Base-by-base conservation (phyloP, 1,139 yeast genomes). In the Sporopachydermia cereana region DNA sequence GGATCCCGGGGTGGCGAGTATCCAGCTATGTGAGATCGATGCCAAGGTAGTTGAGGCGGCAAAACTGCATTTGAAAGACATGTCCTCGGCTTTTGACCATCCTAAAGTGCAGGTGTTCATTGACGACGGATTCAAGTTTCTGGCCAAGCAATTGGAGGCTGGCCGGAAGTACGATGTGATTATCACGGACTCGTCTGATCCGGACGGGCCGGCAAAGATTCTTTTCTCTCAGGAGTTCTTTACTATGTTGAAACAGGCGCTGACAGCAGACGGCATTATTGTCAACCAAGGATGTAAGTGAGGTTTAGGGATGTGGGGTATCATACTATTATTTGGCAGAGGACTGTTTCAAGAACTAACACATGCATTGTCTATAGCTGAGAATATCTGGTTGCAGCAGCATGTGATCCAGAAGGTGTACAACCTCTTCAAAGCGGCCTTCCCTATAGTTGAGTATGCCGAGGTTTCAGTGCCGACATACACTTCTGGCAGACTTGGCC, bases 191-290 rank as follows among this genome's bases (percentile, higher is more conserved):
- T 84, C 96, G 7, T 84, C 95, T 9, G 98, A 91, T 62, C 97
- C 97, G 2, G 97, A 91, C 57, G 98, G 98, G 1, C 98, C 98
- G 7, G 98, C 98, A 2, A 95, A 81, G 57, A 85, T 86, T 43
- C 83, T 91, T 53, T 91, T 91, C 71, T 89, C 88, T 64, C 73
- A 76, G 53, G 78, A 77, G 49, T 91, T 89, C 67, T 91, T 89
- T 64, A 71, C 76, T 57, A 69, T 91, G 45, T 68, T 91, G 47
- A 60, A 69, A 50, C 75, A 76, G 49, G 86, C 95, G 2, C 72
- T 89, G 48, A 73, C 77, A 36, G 72, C 71, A 25, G 71, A 80
- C 53, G 94, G 96, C 25, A 79, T 88, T 39, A 85, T 89, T 47
- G 84, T 93, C 46, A 86, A 91, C 73, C 96, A 89, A 64, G 88